Percentiles rank a stretch among this genome's conserved stretches.
Conservation (phyloP, 331 rosid species). For the Quercus lobata region DNA sequence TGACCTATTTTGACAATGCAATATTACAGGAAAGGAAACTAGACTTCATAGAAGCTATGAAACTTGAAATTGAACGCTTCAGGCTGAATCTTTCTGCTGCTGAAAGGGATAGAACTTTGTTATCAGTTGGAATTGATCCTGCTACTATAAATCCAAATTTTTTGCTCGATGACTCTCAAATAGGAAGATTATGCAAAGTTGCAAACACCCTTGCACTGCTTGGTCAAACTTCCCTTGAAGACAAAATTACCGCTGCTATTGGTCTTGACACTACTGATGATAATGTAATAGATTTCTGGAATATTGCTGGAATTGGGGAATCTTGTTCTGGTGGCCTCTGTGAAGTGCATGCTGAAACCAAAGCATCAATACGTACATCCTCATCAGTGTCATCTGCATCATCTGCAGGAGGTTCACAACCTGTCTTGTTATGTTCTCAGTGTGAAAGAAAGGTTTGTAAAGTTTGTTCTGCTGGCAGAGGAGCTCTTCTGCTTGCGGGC, state of each 20-base stretch:
- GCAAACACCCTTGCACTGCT: slow-evolving; percentile 79
- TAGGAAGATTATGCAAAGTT: slow-evolving; percentile 71
- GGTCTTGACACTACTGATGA: slow-evolving; percentile 73
- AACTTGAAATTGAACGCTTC: slow-evolving; percentile 96
- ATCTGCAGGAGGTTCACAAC: slow-evolving; percentile 39
- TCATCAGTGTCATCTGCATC: slow-evolving; percentile 30
- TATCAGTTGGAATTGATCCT: slow-evolving; percentile 83
- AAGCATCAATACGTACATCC: slow-evolving; percentile 25
- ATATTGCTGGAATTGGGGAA: slow-evolving; percentile 67
- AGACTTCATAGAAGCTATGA: slow-evolving; percentile 74
- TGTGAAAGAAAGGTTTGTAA: slow-evolving; percentile 89
- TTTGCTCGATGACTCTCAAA: slow-evolving; percentile 62
- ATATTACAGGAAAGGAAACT: slow-evolving; percentile 60
- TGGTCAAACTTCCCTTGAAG: slow-evolving; percentile 88
- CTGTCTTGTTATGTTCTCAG: slow-evolving; percentile 67
- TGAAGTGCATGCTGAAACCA: slow-evolving; percentile 79
- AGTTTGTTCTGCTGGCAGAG: slow-evolving; percentile 95
- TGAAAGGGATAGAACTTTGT: slow-evolving; percentile 86
- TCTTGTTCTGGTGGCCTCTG: slow-evolving; percentile 70
- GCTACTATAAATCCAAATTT: slow-evolving; percentile 82
- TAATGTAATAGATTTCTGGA: slow-evolving; percentile 85
- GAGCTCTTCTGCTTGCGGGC: slow-evolving; percentile 73
- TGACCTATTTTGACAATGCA: slow-evolving; percentile 2
- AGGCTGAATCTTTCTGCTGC: slow-evolving; percentile 89
- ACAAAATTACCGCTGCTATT: slow-evolving; percentile 69